Conservation (phyloP, 2,329 filamentous ascomycete genomes). For the Aspergillus floridensis region DNA sequence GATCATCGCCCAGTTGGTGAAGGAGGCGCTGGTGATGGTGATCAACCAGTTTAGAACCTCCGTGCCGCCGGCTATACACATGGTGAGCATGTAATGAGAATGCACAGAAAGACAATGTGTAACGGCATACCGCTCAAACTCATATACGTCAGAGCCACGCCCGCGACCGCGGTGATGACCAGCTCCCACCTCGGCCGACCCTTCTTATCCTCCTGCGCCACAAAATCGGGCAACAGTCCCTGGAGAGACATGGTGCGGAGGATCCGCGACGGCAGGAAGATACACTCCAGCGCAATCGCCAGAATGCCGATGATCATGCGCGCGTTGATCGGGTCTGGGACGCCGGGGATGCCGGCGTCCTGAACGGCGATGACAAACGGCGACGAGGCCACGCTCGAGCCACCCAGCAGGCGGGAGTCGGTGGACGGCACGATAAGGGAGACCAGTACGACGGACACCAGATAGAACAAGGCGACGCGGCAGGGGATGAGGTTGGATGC, state of each 20-base stretch:
- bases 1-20: slow-evolving; percentile 36
- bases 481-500: slow-evolving; percentile 18
- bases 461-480: slow-evolving; percentile 16
- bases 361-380: slow-evolving; percentile 35
- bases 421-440: slow-evolving; percentile 21
- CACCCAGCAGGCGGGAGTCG: slow-evolving; percentile 26
- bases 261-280: slow-evolving; percentile 35
- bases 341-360: slow-evolving; percentile 26
- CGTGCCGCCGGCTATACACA: slow-evolving; percentile 1
- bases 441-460: slow-evolving; percentile 5
- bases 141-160: slow-evolving; percentile 31
- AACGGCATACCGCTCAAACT: slow-evolving; percentile 25
- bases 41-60: slow-evolving; percentile 13
- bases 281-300: slow-evolving; percentile 31
- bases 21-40: slow-evolving; percentile 31
- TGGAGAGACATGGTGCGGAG: slow-evolving; percentile 31
- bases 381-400: slow-evolving; percentile 27
- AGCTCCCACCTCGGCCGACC: slow-evolving; percentile 32
- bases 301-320: slow-evolving; percentile 33
- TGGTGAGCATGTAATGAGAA: background rate
- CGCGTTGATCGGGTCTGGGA: slow-evolving; percentile 33
- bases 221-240: slow-evolving; percentile 25
- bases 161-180: slow-evolving; percentile 25
- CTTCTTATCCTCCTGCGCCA: slow-evolving; percentile 28
- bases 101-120: too few relatives aligned